phyloP scores from a whole-genome alignment of 768 basidiomycete genomes.

The Collybia sordida region DNA sequence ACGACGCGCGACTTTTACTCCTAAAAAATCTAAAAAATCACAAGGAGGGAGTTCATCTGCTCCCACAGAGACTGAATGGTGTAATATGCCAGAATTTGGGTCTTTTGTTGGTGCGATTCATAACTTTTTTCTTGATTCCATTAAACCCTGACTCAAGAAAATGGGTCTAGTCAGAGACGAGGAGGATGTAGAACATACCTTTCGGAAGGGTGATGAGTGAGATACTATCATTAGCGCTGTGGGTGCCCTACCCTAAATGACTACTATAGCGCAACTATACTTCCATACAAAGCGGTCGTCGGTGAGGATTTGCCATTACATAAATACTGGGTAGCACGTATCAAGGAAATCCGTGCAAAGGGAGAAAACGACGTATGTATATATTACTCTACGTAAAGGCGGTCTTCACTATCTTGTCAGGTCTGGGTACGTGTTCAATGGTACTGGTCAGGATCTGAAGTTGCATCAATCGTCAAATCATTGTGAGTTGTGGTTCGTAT shows the following conservation, averaged over 20 bases:
- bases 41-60: conserved; percentile 6
- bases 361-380: conserved; percentile 24
- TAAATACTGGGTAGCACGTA: conserved; percentile 54
- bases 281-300: conserved; percentile 31
- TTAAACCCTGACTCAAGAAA: background rate
- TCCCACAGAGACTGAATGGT: conserved; percentile 18
- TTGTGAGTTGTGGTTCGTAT: conserved; percentile 37
- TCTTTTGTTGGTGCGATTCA: conserved; percentile 25
- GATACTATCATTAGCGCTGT: conserved; percentile 8
- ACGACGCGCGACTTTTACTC: conserved; percentile 8
- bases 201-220: conserved; percentile 34
- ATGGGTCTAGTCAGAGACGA: conserved; percentile 22
- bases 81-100: conserved; percentile 13
- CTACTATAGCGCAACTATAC: conserved; percentile 36
- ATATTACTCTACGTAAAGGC: background rate
- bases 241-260: background rate
- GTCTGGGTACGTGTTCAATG: conserved; percentile 57
- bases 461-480: conserved; percentile 38
- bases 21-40: conserved; percentile 11
- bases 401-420: conserved; percentile 19
- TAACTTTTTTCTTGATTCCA: background rate
- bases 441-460: conserved; percentile 55
- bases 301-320: conserved; percentile 24
- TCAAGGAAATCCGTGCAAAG: conserved; percentile 43
- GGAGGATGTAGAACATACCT: conserved; percentile 28